Evolutionary conservation across 805 yeast genomes (phyloP).

Genomic region (Cyberlindnera mrakii): DNA sequence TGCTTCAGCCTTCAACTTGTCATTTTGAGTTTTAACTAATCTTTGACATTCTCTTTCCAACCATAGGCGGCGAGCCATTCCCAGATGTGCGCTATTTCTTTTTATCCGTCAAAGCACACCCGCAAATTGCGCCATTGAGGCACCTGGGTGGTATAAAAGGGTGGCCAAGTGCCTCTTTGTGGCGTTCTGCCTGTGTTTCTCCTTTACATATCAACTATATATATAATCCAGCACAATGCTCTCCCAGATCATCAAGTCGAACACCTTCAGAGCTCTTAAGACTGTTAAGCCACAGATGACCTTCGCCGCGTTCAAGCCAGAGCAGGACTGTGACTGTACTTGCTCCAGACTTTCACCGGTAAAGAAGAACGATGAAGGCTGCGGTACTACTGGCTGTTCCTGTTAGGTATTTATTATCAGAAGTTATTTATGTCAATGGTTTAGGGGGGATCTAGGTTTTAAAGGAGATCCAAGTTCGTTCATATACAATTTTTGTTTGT

Average conservation of each 20-base stretch:
- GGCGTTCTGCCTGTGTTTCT: too few relatives aligned
- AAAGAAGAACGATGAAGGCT: conserved; percentile 19
- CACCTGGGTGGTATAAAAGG: not conserved
- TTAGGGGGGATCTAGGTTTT: too few relatives aligned
- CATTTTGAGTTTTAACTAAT: too few relatives aligned
- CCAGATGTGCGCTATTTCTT: not conserved
- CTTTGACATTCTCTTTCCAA: too few relatives aligned
- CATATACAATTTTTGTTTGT: too few relatives aligned
- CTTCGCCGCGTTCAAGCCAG: conserved; percentile 9
- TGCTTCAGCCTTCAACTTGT: too few relatives aligned
- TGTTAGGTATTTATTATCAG: conserved; percentile 9
- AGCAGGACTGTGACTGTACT: conserved; percentile 25
- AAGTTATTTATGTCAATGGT: not conserved
- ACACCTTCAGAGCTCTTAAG: conserved; percentile 11
- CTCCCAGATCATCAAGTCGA: conserved; percentile 11
- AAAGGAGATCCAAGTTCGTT: too few relatives aligned
- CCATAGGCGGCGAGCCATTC: too few relatives aligned
- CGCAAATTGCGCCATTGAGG: not conserved
- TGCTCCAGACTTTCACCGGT: conserved; percentile 14
- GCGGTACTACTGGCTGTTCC: conserved; percentile 24
- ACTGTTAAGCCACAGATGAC: conserved; percentile 7
- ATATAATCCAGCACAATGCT: conserved; percentile 12
- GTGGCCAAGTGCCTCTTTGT: too few relatives aligned
- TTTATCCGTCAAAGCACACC: not conserved
- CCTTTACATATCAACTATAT: not conserved